These are phyloP conservation scores for Ascochyta rabiei DNA, from an alignment of 2,329 filamentous ascomycete species.

Conservation along the genomic window DNA sequence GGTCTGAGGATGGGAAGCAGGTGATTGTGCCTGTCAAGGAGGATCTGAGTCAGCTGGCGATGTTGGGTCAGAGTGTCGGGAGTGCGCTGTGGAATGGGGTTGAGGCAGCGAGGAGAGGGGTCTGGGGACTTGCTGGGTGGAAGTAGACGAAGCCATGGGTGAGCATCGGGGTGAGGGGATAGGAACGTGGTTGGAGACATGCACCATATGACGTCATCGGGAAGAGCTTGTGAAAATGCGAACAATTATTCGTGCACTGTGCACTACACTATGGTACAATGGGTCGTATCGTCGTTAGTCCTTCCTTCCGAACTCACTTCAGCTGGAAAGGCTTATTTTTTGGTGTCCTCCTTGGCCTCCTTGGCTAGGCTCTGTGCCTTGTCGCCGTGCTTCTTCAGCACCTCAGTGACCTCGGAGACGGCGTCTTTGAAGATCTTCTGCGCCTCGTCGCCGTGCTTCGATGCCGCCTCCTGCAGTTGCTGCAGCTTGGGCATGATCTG, in stretches of 20 bases:
- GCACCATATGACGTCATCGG: neutral
- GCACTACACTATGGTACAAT: conserved; percentile 12
- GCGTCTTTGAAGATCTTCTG: conserved; percentile 72
- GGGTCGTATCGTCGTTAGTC: conserved; percentile 7
- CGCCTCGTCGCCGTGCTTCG: conserved; percentile 72
- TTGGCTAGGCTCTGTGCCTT: conserved; percentile 41
- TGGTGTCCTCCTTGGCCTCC: conserved; percentile 44
- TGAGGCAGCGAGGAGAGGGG: conserved; percentile 12
- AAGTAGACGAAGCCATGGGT: neutral
- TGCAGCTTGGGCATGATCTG: conserved; percentile 70
- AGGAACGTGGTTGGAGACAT: too few species aligned
- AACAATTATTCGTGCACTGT: neutral
- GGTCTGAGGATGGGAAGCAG: conserved; percentile 2
- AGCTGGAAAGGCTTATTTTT: conserved; percentile 32
- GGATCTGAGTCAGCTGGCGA: conserved; percentile 9
- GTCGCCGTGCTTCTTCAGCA: conserved; percentile 44
- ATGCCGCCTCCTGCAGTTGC: conserved; percentile 67
- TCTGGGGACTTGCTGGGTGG: conserved; percentile 15
- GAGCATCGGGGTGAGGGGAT: too few species aligned
- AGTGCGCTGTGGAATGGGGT: conserved; percentile 8
- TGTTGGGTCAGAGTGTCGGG: conserved; percentile 1
- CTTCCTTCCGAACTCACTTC: neutral
- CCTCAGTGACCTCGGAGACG: conserved; percentile 42
- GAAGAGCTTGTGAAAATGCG: neutral
- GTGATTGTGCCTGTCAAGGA: conserved; percentile 11